Evolutionary conservation across 495 filamentous ascomycete genomes (phyloP).

Genomic region (Penicillium herquei): DNA sequence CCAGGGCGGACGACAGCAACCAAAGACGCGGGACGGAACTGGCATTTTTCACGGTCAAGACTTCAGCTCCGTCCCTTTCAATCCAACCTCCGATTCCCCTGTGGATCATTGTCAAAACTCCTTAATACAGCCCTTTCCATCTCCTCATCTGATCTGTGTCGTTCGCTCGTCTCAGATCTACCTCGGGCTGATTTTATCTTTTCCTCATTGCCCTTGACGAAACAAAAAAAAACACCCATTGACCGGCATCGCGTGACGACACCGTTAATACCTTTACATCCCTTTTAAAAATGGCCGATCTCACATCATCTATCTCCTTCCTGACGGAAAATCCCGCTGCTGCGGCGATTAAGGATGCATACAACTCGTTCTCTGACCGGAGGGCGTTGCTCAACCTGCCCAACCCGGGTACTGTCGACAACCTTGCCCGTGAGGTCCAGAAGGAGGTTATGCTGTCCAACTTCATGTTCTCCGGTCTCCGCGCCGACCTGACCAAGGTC

Average conservation of each 20-base stretch:
- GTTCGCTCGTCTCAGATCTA: slow-evolving; percentile 28
- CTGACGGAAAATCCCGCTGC: slow-evolving; percentile 70
- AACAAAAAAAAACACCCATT: slow-evolving; percentile 11
- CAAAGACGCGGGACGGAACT: slow-evolving; percentile 34
- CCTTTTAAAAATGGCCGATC: slow-evolving; percentile 40
- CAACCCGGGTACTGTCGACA: slow-evolving; percentile 91
- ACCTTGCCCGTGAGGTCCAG: slow-evolving; percentile 86
- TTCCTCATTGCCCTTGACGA: slow-evolving; percentile 21
- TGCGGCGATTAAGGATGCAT: slow-evolving; percentile 69
- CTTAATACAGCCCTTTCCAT: slow-evolving; percentile 20
- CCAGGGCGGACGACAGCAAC: slow-evolving; percentile 28
- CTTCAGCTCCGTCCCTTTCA: slow-evolving; percentile 27
- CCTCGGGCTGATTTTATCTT: slow-evolving; percentile 34
- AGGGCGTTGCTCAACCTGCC: slow-evolving; percentile 82
- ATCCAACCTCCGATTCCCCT: slow-evolving; percentile 18
- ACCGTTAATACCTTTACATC: slow-evolving; percentile 18
- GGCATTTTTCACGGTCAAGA: slow-evolving; percentile 32
- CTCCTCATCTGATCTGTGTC: slow-evolving; percentile 13
- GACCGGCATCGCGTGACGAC: slow-evolving; percentile 29
- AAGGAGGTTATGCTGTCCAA: slow-evolving; percentile 93
- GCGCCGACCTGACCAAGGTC: slow-evolving; percentile 92
- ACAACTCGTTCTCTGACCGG: slow-evolving; percentile 77
- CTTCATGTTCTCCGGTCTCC: slow-evolving; percentile 91
- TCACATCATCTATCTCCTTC: slow-evolving; percentile 59
- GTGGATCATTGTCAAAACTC: slow-evolving; percentile 13